A percentile compares a stretch with the other conserved stretches of the same genome.
phyloP scores from a whole-genome alignment of 345 rosid species.

The Clausena lansium region DNA sequence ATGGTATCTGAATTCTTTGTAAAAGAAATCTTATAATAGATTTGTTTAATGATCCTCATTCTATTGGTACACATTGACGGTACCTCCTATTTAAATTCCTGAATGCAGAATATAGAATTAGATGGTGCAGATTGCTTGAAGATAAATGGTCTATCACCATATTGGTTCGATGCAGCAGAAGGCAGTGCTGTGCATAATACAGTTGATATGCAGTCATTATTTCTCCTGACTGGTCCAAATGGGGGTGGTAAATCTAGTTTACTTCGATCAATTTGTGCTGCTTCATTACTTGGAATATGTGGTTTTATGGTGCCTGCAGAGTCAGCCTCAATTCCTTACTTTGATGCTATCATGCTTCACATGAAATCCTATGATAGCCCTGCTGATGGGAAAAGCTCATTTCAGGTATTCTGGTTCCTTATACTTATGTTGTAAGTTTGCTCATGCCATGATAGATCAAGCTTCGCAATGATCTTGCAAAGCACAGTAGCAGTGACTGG shows the following conservation, averaged over 20 bases:
- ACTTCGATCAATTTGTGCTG: conserved; percentile 92
- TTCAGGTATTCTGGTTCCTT: conserved; percentile 58
- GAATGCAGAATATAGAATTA: conserved; percentile 41
- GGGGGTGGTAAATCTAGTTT: conserved; percentile 99
- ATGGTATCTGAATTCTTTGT: background rate
- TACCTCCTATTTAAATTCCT: background rate
- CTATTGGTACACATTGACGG: background rate
- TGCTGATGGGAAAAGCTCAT: conserved; percentile 94
- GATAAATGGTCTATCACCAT: conserved; percentile 75
- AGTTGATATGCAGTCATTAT: conserved; percentile 78
- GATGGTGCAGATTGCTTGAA: conserved; percentile 51
- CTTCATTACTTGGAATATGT: conserved; percentile 85
- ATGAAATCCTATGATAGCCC: conserved; percentile 99
- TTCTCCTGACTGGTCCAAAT: conserved; percentile 93
- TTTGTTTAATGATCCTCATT: background rate
- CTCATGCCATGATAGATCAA: background rate
- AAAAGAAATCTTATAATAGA: background rate
- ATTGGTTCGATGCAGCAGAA: conserved; percentile 87
- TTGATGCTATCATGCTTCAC: conserved; percentile 94
- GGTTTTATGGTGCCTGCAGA: conserved; percentile 97
- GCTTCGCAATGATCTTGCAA: background rate
- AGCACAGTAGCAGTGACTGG: conserved; percentile 4
- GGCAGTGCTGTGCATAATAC: conserved; percentile 84
- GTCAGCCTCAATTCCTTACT: conserved; percentile 78
- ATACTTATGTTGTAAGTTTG: background rate